Evolutionary conservation across 768 basidiomycete genomes (phyloP).

Genomic region (Pleurotus citrinopileatus): DNA sequence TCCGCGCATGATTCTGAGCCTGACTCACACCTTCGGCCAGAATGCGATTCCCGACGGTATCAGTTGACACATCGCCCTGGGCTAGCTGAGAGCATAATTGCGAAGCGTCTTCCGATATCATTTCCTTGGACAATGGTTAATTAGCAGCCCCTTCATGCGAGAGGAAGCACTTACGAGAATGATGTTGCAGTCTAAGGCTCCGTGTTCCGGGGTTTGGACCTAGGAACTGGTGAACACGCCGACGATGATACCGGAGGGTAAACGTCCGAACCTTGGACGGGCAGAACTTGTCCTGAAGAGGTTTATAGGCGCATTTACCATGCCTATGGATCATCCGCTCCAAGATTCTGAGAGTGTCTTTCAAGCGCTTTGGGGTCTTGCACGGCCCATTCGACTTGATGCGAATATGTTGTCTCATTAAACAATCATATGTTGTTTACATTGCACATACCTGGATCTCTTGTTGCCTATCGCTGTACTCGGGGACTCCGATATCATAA

Average conservation of each 20-base stretch:
- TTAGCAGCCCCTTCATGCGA: neutral
- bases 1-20: constrained; percentile 37
- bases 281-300: constrained; percentile 63
- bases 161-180: constrained; percentile 49
- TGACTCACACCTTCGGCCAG: constrained; percentile 43
- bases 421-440: neutral
- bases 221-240: constrained; percentile 18
- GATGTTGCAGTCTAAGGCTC: constrained; percentile 53
- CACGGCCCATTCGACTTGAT: constrained; percentile 37
- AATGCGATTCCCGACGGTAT: constrained; percentile 49
- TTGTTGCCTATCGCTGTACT: constrained; percentile 59
- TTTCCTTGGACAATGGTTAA: constrained; percentile 44
- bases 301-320: constrained; percentile 64
- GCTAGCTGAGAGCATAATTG: constrained; percentile 53
- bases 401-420: neutral
- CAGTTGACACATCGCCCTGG: constrained; percentile 42
- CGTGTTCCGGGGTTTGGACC: constrained; percentile 35
- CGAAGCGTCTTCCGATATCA: constrained; percentile 68
- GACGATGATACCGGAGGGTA: neutral
- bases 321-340: constrained; percentile 69
- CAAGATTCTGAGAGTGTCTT: constrained; percentile 46
- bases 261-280: constrained; percentile 65
- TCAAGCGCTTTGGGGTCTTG: constrained; percentile 77
- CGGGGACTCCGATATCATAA: constrained; percentile 28
- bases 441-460: constrained; percentile 62